Evolutionary conservation across 2,329 filamentous ascomycete species (phyloP).

Genomic region (Pseudofabraea citricarpa): DNA sequence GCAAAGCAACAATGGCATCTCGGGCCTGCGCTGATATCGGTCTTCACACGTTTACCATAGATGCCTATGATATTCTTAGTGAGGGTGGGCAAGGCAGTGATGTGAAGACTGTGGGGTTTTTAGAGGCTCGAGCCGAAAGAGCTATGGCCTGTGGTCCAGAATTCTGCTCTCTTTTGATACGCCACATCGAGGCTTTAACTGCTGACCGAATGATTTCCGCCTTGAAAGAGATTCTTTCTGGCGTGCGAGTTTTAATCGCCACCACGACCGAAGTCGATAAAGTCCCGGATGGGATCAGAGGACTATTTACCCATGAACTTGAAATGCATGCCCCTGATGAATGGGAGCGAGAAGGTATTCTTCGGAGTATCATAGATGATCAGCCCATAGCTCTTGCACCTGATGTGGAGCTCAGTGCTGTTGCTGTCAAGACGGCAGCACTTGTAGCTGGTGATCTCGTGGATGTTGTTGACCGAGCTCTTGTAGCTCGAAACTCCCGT

Average conservation of each 20-base stretch:
- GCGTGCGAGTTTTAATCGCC: constrained; percentile 78
- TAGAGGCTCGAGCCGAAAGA: constrained; percentile 82
- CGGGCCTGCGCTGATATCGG: constrained; percentile 84
- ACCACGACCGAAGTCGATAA: constrained; percentile 96
- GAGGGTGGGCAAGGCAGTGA: constrained; percentile 86
- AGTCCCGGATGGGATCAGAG: constrained; percentile 82
- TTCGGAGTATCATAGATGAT: constrained; percentile 73
- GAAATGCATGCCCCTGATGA: constrained; percentile 93
- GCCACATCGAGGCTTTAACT: constrained; percentile 85
- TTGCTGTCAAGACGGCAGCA: constrained; percentile 93
- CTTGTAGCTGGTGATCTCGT: constrained; percentile 91
- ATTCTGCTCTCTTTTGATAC: constrained; percentile 78
- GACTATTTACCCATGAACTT: constrained; percentile 90
- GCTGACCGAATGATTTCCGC: constrained; percentile 86
- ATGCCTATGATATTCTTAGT: constrained; percentile 91
- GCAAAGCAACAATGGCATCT: constrained; percentile 75
- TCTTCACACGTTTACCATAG: constrained; percentile 81
- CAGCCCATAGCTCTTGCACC: constrained; percentile 72
- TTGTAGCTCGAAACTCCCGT: constrained; percentile 70
- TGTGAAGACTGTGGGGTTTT: constrained; percentile 87
- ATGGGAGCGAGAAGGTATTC: constrained; percentile 81
- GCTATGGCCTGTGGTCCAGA: constrained; percentile 84
- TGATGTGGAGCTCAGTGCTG: constrained; percentile 75
- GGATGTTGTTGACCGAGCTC: constrained; percentile 87
- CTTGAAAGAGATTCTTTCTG: constrained; percentile 77